A percentile compares a stretch with the other conserved stretches of the same genome.
Conservation (phyloP, 139 green algal species). For the Mychonastes homosphaera region DNA sequence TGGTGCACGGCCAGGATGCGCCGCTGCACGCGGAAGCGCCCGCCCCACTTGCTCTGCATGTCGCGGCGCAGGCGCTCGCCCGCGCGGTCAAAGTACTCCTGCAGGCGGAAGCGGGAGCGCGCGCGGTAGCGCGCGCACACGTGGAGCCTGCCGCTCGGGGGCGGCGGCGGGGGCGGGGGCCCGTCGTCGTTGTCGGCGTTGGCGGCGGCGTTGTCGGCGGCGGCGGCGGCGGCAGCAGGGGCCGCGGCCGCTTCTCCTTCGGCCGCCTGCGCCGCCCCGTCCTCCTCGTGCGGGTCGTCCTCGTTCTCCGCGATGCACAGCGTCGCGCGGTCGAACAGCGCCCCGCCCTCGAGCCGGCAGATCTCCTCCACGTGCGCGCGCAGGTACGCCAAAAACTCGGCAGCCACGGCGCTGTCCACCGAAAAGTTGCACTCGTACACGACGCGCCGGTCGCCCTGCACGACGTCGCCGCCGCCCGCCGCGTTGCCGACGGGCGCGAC, state of each 20-base stretch:
- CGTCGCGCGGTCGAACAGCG: conserved; percentile 22
- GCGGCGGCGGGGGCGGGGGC: no score
- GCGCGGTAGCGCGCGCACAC: conserved; percentile 17
- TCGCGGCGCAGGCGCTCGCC: conserved; percentile 17
- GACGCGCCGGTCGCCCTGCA: conserved; percentile 17
- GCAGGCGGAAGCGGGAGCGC: conserved; percentile 16
- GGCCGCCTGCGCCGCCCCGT: no score
- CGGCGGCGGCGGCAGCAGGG: no score
- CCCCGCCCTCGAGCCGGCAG: conserved; percentile 10
- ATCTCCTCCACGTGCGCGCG: conserved; percentile 18
- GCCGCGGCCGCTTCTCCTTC: no score
- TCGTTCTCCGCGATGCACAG: conserved; percentile 22
- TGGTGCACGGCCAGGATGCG: conserved; percentile 15
- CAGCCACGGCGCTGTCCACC: conserved; percentile 2
- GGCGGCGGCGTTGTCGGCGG: no score
- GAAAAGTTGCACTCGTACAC: conserved; percentile 24
- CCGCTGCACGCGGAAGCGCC: conserved; percentile 14
- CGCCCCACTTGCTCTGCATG: conserved; percentile 15
- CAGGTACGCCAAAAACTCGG: conserved; percentile 16
- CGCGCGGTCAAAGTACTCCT: conserved; percentile 23
- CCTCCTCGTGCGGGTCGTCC: background rate
- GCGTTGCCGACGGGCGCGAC: conserved; percentile 11
- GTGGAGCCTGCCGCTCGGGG: no score
- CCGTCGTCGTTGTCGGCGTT: background rate
- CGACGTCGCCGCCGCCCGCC: background rate